Percentiles rank a stretch among this genome's conserved stretches.
phyloP scores from a whole-genome alignment of 164 flowering plant genomes.

The Magnolia changhungtana region DNA sequence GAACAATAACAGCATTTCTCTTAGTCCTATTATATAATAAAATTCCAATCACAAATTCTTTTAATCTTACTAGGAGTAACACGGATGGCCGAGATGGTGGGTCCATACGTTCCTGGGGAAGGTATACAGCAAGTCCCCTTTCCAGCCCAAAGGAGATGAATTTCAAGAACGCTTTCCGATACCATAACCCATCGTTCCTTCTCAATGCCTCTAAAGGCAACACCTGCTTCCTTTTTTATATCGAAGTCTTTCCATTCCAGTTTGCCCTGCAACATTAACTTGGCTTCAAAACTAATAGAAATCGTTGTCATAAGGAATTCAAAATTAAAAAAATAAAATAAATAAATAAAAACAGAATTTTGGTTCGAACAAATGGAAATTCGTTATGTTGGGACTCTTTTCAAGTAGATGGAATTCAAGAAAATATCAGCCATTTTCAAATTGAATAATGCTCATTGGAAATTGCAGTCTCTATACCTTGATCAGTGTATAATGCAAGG shows the following conservation, averaged over 20 bases:
- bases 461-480: no score
- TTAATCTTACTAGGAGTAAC: constrained; percentile 58
- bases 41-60: background rate
- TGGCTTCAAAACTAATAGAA: background rate
- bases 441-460: no score
- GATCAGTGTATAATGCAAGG: no score
- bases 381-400: no score
- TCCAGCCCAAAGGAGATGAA: constrained; percentile 95
- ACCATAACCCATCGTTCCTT: constrained; percentile 40
- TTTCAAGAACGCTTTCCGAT: constrained; percentile 60
- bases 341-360: no score
- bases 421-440: no score
- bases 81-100: constrained; percentile 78
- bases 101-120: constrained; percentile 72
- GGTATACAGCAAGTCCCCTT: constrained; percentile 94
- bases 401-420: no score
- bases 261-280: constrained; percentile 39
- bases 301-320: background rate
- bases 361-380: no score
- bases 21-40: no score
- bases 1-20: background rate
- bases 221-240: constrained; percentile 65
- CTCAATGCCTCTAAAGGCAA: constrained; percentile 42
- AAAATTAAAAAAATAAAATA: no score
- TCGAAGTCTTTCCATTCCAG: constrained; percentile 56